Conservation (phyloP, 805 yeast genomes). For the Saccharomycopsis sp. region DNA sequence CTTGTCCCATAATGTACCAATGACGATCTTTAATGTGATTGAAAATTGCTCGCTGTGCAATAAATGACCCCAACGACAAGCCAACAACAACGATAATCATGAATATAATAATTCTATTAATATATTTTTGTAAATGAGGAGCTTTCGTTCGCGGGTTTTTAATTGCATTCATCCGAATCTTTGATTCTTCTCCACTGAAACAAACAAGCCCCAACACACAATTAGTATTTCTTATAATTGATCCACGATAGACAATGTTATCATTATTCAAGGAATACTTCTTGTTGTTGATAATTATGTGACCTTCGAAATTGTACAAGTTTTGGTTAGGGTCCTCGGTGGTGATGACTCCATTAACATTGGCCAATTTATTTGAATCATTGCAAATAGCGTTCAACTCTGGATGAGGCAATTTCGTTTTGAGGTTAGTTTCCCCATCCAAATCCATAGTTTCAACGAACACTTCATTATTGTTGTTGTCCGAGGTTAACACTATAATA, state of each 20-base stretch:
- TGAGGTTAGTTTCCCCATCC: conserved; percentile 94
- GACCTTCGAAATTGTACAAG: conserved; percentile 87
- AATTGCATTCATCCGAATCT: conserved; percentile 90
- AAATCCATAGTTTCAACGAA: conserved; percentile 94
- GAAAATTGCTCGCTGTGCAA: conserved; percentile 61
- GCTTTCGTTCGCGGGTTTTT: conserved; percentile 87
- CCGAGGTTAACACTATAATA: conserved; percentile 60
- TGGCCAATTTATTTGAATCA: conserved; percentile 43
- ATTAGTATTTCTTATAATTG: conserved; percentile 78
- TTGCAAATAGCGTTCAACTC: conserved; percentile 49
- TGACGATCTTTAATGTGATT: conserved; percentile 31
- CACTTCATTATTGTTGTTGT: conserved; percentile 52
- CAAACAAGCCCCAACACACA: conserved; percentile 71
- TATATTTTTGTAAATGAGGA: conserved; percentile 79
- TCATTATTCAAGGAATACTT: conserved; percentile 65
- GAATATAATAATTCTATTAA: conserved; percentile 75
- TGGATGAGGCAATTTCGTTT: conserved; percentile 61
- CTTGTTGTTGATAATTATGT: conserved; percentile 34
- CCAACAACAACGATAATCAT: conserved; percentile 79
- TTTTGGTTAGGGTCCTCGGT: conserved; percentile 91
- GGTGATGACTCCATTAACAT: conserved; percentile 46
- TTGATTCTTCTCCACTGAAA: conserved; percentile 93
- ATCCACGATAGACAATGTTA: conserved; percentile 86
- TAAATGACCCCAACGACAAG: conserved; percentile 71
- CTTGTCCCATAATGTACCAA: conserved; percentile 72